phyloP scores from a whole-genome alignment of 2,329 filamentous ascomycete genomes.

The Sclerotinia spermophila region DNA sequence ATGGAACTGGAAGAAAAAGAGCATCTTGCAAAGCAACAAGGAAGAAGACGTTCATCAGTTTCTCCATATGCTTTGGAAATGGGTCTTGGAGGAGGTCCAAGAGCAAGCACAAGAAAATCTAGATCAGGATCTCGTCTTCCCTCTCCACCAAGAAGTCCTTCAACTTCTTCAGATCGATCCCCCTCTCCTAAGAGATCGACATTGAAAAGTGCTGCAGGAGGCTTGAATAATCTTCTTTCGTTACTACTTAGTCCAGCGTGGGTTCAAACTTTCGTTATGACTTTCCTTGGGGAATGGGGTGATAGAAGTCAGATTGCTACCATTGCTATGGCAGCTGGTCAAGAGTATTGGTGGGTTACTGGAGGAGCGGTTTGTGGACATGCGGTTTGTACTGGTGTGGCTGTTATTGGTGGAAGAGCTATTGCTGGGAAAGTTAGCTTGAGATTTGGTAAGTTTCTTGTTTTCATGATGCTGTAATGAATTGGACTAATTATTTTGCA shows the following conservation, averaged over 20 bases:
- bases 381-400: constrained; percentile 82
- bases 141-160: constrained; percentile 76
- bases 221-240: constrained; percentile 81
- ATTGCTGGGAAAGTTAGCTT: constrained; percentile 93
- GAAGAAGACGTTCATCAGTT: constrained; percentile 62
- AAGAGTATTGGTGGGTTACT: constrained; percentile 99
- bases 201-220: constrained; percentile 49
- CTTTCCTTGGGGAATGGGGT: constrained; percentile 96
- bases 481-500: constrained; percentile 40
- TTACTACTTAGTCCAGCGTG: constrained; percentile 90
- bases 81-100: constrained; percentile 55
- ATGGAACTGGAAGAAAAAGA: constrained; percentile 92
- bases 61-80: constrained; percentile 78
- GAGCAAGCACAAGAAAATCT: constrained; percentile 61
- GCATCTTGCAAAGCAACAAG: constrained; percentile 64
- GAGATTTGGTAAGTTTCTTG: constrained; percentile 74
- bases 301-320: constrained; percentile 97
- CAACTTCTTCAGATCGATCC: constrained; percentile 64
- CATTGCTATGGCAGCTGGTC: constrained; percentile 96
- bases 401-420: constrained; percentile 86
- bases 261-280: constrained; percentile 99
- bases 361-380: constrained; percentile 84
- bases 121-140: constrained; percentile 72
- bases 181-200: constrained; percentile 40
- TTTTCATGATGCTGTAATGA: neutral